phyloP scores from a whole-genome alignment of 306 rosid species.

The Rubus idaeus region DNA sequence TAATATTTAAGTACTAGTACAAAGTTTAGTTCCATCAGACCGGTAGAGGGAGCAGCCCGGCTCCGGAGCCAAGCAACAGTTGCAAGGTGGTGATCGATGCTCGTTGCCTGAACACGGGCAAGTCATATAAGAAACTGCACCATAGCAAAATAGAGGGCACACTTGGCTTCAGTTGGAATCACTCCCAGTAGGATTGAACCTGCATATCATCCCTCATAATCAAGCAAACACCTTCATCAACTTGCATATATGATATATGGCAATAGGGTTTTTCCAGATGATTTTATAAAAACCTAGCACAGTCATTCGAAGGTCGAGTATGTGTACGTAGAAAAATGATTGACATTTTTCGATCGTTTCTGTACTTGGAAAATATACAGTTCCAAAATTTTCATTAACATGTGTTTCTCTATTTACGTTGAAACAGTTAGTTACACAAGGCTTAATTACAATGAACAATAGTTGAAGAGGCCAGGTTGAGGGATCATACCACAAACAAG shows the following conservation, averaged over 20 bases:
- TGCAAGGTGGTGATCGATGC: constrained; percentile 39
- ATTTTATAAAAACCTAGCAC: background rate
- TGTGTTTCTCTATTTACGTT: background rate
- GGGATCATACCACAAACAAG: background rate
- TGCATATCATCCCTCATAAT: background rate
- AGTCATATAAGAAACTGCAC: constrained; percentile 36
- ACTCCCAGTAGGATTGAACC: constrained; percentile 25
- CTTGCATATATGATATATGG: background rate
- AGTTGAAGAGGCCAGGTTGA: background rate
- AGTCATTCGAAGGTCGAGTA: background rate
- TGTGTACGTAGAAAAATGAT: background rate
- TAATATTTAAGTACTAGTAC: background rate
- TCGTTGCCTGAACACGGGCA: constrained; percentile 41
- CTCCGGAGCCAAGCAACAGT: constrained; percentile 37
- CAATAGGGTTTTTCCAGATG: background rate
- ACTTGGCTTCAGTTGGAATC: background rate
- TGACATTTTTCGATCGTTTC: background rate
- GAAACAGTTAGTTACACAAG: background rate
- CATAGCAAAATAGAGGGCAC: constrained; percentile 26
- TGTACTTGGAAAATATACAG: background rate
- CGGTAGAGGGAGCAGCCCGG: constrained; percentile 33
- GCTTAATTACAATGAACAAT: background rate
- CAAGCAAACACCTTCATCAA: background rate
- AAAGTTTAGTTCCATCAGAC: constrained; percentile 29
- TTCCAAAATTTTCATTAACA: too few species aligned